These are phyloP conservation scores for Scutellospora calospora DNA, from an alignment of 371 early-diverging fungal genomes.

Conservation along the genomic window DNA sequence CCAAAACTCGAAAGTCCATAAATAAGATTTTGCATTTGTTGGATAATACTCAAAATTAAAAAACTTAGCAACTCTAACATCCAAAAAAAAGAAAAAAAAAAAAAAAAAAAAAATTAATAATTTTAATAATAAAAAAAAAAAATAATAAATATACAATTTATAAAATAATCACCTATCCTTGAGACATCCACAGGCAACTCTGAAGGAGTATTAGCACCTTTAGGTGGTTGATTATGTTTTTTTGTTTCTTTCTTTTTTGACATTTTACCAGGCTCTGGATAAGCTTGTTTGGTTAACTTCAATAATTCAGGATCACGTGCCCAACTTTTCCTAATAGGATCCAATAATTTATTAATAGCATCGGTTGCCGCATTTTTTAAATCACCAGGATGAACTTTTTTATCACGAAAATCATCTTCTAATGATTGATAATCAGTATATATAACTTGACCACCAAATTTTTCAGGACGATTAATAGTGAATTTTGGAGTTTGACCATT, in stretches of 20 bases:
- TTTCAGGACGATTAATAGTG: conserved; percentile 79
- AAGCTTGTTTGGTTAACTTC: conserved; percentile 71
- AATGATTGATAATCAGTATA: conserved; percentile 81
- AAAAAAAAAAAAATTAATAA: not conserved
- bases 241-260: conserved; percentile 57
- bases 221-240: conserved; percentile 48
- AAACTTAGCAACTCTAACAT: conserved; percentile 39
- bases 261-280: conserved; percentile 63
- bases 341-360: conserved; percentile 89
- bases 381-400: conserved; percentile 96
- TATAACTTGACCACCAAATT: conserved; percentile 87
- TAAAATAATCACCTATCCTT: conserved; percentile 17
- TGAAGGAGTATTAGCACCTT: not conserved
- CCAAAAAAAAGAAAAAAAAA: conserved; percentile 6
- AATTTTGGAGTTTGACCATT: conserved; percentile 70
- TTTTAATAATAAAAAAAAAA: not conserved
- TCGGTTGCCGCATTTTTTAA: conserved; percentile 92
- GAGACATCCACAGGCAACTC: conserved; percentile 24
- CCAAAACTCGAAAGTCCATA: no score
- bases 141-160: not conserved
- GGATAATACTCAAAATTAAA: conserved; percentile 22
- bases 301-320: conserved; percentile 67
- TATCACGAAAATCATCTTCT: conserved; percentile 87
- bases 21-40: conserved; percentile 37
- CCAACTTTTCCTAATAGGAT: conserved; percentile 90